Evolutionary conservation across 371 early-diverging fungal species (phyloP), one percentile per base, ranked within the genome.

Genomic region (Mortierella sp.): DNA sequence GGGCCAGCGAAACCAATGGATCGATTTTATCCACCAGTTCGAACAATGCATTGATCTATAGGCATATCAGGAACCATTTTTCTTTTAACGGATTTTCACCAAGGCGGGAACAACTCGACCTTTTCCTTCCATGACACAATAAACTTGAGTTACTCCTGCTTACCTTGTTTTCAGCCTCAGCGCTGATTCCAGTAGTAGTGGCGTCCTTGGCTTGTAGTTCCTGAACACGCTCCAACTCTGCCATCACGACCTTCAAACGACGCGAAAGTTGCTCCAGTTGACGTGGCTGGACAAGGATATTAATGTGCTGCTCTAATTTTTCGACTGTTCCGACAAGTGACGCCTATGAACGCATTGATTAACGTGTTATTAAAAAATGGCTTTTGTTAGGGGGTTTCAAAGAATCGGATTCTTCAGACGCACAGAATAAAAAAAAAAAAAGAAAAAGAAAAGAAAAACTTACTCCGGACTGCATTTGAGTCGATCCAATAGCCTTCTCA

Each of bases 401-500:
- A n/a, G n/a, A n/a, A n/a, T n/a, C n/a, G n/a, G n/a, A n/a, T n/a
- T n/a, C n/a, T n/a, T n/a, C n/a, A n/a, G n/a, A n/a, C n/a, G n/a
- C n/a, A n/a, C n/a, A n/a, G n/a, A n/a, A n/a, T n/a, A n/a, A n/a
- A n/a, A n/a, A n/a, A n/a, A n/a, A n/a, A n/a, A n/a, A 27, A 2
- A 50, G 30, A 8, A 51, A 12, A 9, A n/a, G 8, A 11, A 57
- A 27, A 34, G 6, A 31, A 15, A 9, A 15, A 9, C 32, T 57
- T 68, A 73, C 84, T n/a, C 86, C 76, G 26, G 80, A 82, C 64
- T 85, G 86, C 37, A 88, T 85, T 14, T 86, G 80, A 31, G 82
- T 83, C 14, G 90, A 83, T n/a, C 97, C 97, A 30, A 97, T 81
- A 5, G 93, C 73, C 32, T 83, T 85, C 60, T 97, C 97, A 44